Percentiles rank a stretch among this genome's conserved stretches.
Evolutionary conservation across 805 yeast species (phyloP).

Genomic region (Nakazawaea ambrosiae): DNA sequence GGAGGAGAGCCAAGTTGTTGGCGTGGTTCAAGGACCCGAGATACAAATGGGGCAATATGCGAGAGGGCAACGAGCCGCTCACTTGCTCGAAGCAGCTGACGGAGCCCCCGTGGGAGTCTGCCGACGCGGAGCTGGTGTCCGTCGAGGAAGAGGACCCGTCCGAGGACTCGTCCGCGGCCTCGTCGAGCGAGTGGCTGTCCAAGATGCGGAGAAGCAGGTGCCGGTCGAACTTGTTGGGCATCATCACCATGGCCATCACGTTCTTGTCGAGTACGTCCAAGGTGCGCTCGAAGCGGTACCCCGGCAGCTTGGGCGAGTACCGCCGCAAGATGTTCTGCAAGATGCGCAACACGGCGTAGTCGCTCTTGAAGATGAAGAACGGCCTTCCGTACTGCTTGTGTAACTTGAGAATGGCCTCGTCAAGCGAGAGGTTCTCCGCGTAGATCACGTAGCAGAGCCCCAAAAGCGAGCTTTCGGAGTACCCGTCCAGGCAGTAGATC

Average conservation of each 20-base stretch:
- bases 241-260: constrained; percentile 1
- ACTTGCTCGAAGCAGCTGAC: constrained; percentile 12
- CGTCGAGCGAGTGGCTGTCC: constrained; percentile 4
- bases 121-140: constrained; percentile 16
- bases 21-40: constrained; percentile 85
- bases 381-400: constrained; percentile 68
- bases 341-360: constrained; percentile 57
- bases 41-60: constrained; percentile 76
- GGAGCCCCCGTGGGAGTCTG: constrained; percentile 19
- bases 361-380: constrained; percentile 75
- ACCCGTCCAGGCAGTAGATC: constrained; percentile 83
- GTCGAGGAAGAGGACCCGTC: neutral
- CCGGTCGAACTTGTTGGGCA: constrained; percentile 4
- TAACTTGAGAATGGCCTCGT: constrained; percentile 58
- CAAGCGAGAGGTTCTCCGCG: constrained; percentile 49
- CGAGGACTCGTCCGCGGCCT: constrained; percentile 3
- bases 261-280: constrained; percentile 5
- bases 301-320: constrained; percentile 45
- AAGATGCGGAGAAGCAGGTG: constrained; percentile 5
- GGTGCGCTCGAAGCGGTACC: neutral
- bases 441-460: constrained; percentile 67
- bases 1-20: constrained; percentile 54
- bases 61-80: constrained; percentile 73
- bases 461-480: constrained; percentile 82
- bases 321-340: constrained; percentile 54